Base-by-base conservation (phyloP, 805 yeast species). In the Candida sithepensis region DNA sequence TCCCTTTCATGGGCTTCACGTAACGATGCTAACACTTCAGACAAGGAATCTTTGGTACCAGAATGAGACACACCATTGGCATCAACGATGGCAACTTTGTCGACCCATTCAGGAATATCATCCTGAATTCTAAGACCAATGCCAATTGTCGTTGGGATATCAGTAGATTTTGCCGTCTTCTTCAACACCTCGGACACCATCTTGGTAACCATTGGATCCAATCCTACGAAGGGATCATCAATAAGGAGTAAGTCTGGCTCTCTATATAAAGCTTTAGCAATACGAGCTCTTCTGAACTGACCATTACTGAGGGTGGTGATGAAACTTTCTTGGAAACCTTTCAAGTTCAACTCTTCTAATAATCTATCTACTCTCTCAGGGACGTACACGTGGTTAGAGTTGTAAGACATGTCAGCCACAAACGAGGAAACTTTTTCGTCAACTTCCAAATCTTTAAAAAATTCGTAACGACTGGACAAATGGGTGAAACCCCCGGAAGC, bases 181-280 rank as follows among this genome's bases (percentile, higher is more conserved):
- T 59, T 45, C 44, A 88, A 67, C 0, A 84, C 77, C 0, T 68
- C 59, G 16, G 88, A 78, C 18, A 92, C 88, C 7, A 76, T 66
- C 1, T 65, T 50, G 0, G 88, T 71, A 12, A 95, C 91, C 1
- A 65, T 61, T 0, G 96, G 94, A 59, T 92, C 99, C 16, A 92
- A 71, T 0, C 98, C 99, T 37, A 94, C 65, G 57, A 90, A 92
- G 9, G 97, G 97, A 58, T 94, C 98, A 64, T 94, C 98, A 18
- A 92, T 74, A 4, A 92, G 62, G 45, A 90, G 67, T 26, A 90
- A 54, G 39, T 72, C 70, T 0, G 97, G 96, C 30, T 77, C 69
- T 40, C 72, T 70, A 46, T 88, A 73, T 39, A 94, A 57, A 0
- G 90, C 81, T 50, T 78, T 76, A 0, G 97, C 98, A 23, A 94